phyloP scores from a whole-genome alignment of 257 asterid genomes.

The Forsythia suspensa region DNA sequence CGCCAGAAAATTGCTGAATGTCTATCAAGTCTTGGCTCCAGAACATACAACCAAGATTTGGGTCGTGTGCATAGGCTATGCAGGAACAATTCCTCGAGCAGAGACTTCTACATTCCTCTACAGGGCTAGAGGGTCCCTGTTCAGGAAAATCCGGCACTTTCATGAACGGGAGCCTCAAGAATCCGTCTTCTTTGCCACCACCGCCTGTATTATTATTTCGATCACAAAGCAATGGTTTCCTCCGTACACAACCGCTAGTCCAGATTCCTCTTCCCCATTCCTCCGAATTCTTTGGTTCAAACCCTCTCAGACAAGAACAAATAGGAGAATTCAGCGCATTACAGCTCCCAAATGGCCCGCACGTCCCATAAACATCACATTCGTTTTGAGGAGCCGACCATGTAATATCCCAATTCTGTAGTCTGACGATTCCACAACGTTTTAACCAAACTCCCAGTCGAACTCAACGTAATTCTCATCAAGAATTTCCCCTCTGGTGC shows the following conservation, averaged over 20 bases:
- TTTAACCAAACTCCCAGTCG: conserved; percentile 35
- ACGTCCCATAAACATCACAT: conserved; percentile 47
- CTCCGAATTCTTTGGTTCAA: conserved; percentile 29
- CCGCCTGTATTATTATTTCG: not conserved
- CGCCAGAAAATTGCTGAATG: conserved; percentile 36
- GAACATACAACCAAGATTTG: conserved; percentile 51
- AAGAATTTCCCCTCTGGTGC: conserved; percentile 28
- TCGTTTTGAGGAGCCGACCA: conserved; percentile 30
- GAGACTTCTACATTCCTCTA: conserved; percentile 31
- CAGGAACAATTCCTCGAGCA: conserved; percentile 55
- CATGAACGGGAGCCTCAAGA: conserved; percentile 26
- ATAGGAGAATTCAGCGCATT: conserved; percentile 22
- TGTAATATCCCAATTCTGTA: conserved; percentile 26
- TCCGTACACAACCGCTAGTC: conserved; percentile 40
- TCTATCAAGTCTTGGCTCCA: conserved; percentile 50
- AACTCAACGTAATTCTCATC: conserved; percentile 35
- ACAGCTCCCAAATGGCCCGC: conserved; percentile 54
- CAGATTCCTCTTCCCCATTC: conserved; percentile 48
- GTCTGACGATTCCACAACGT: conserved; percentile 38
- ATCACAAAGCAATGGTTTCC: conserved; percentile 25
- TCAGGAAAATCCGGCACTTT: conserved; percentile 43
- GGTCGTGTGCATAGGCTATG: conserved; percentile 45
- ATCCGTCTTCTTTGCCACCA: conserved; percentile 22
- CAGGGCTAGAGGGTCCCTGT: not conserved
- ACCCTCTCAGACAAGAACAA: conserved; percentile 45